phyloP scores from a whole-genome alignment of 495 filamentous ascomycete species.

The Penicillium atrosanguineum region DNA sequence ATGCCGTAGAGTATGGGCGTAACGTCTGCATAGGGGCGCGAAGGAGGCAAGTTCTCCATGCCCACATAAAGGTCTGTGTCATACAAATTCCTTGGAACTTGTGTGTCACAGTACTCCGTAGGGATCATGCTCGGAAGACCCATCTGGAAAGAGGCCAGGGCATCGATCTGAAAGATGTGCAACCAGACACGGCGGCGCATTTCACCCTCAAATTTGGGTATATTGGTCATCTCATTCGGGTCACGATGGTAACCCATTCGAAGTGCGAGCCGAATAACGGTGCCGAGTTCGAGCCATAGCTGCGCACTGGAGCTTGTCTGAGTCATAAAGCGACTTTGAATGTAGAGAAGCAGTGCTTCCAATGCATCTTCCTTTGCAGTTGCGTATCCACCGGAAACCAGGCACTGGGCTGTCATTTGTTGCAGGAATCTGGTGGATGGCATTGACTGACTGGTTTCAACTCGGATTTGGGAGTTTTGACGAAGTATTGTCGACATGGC shows the following conservation, averaged over 20 bases:
- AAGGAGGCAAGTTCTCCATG: conserved; percentile 38
- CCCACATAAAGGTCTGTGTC: conserved; percentile 51
- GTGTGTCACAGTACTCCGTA: conserved; percentile 47
- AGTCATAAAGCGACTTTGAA: conserved; percentile 43
- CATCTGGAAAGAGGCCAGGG: conserved; percentile 46
- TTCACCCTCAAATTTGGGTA: conserved; percentile 31
- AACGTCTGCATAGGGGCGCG: conserved; percentile 42
- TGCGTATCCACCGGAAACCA: conserved; percentile 44
- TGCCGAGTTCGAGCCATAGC: conserved; percentile 47
- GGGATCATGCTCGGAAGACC: conserved; percentile 52
- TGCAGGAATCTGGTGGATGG: conserved; percentile 1
- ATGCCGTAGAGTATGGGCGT: conserved; percentile 49
- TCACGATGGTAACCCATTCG: conserved; percentile 59
- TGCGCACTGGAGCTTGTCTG: conserved; percentile 44
- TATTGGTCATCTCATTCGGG: conserved; percentile 12
- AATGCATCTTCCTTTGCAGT: conserved; percentile 43
- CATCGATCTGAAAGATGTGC: conserved; percentile 29
- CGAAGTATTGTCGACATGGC: conserved; percentile 1
- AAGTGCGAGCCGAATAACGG: conserved; percentile 49
- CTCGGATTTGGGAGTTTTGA: background rate
- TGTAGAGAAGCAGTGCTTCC: conserved; percentile 48
- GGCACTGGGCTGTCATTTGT: conserved; percentile 33
- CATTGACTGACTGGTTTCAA: background rate
- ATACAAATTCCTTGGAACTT: conserved; percentile 42
- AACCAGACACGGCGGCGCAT: conserved; percentile 36